Base-by-base conservation (phyloP, 2,329 filamentous ascomycete species). In the Diaporthe aspalathi region DNA sequence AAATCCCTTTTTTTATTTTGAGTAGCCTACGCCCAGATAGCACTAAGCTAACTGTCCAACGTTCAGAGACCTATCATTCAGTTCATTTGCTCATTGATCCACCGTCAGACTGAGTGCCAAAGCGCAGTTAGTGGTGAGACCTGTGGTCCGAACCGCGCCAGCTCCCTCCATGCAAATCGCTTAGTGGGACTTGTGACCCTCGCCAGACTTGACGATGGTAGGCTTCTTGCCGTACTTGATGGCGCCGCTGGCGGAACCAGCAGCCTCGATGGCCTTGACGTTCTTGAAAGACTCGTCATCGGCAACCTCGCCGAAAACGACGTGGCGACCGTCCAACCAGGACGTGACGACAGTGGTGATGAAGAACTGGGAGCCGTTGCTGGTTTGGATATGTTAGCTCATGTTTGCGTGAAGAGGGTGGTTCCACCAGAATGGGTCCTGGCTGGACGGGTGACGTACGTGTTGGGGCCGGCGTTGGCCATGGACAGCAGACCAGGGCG, bases 331-430 rank as follows among this genome's bases (percentile, higher is more conserved):
- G 82, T 96, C 89, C 77, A 96, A 88, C 88, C 97, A 97, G 70
- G 91, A 91, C 73, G 96, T 98, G 73, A 91, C 88, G 65, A 97
- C 94, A 70, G 95, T 98, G 79, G 95, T 98, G 81, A 98, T 86
- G 88, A 98, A 98, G 89, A 98, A 98, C 84, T 98, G 95, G 66
- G 94, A 97, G 79, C 96, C 96, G 86, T 99, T 99, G 83, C 96
- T 97, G 74, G 38, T 45, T 84, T 14, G 85, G 14, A 24, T 20
- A 12, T 27, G 67, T 72, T 52, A 73, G 67, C 38, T 22, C 11
- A n/a, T 14, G 12, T 14, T 22, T 9, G 20, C 2, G 2, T 20
- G 17, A 1, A 49, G 35, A 16, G 24, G n/a, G n/a, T n/a, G n/a
- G n/a, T n/a, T 8, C 3, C 9, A 17, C n/a, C 6, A 0, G 27